These are phyloP conservation scores for Chaetoceros muelleri DNA, from an alignment of 108 stramenopile genomes.

Conservation along the genomic window DNA sequence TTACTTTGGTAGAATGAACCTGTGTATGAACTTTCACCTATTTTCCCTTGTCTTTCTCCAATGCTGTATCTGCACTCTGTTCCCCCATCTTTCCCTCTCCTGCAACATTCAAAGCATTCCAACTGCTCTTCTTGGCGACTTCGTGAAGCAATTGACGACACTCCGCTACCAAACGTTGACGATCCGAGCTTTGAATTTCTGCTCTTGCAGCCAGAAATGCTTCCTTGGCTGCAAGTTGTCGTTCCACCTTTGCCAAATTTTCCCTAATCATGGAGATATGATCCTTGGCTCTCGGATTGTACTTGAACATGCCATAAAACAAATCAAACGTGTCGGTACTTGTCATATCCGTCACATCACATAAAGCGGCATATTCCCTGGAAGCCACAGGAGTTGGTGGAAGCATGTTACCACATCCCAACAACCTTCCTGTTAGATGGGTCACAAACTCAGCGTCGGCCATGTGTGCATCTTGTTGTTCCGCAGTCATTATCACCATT, in stretches of 20 bases:
- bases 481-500: constrained; percentile 87
- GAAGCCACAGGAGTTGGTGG: constrained; percentile 86
- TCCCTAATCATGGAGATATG: constrained; percentile 70
- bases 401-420: constrained; percentile 65
- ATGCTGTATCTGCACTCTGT: no score
- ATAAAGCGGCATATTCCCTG: constrained; percentile 81
- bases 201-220: constrained; percentile 86
- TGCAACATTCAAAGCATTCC: not conserved
- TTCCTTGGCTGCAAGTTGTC: constrained; percentile 90
- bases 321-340: constrained; percentile 85
- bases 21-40: no score
- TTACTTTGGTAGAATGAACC: no score
- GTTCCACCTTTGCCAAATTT: constrained; percentile 82
- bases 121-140: constrained; percentile 28
- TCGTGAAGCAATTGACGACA: constrained; percentile 78
- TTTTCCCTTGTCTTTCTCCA: no score
- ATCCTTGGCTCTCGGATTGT: constrained; percentile 72
- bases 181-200: constrained; percentile 82
- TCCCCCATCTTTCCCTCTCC: no score
- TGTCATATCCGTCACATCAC: constrained; percentile 86
- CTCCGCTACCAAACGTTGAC: constrained; percentile 81
- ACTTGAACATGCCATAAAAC: constrained; percentile 94
- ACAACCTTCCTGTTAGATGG: constrained; percentile 86
- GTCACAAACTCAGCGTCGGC: constrained; percentile 95
- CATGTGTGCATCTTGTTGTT: constrained; percentile 81